Base-by-base conservation (phyloP, 2,329 filamentous ascomycete genomes). In the Hymenoscyphus albidus region DNA sequence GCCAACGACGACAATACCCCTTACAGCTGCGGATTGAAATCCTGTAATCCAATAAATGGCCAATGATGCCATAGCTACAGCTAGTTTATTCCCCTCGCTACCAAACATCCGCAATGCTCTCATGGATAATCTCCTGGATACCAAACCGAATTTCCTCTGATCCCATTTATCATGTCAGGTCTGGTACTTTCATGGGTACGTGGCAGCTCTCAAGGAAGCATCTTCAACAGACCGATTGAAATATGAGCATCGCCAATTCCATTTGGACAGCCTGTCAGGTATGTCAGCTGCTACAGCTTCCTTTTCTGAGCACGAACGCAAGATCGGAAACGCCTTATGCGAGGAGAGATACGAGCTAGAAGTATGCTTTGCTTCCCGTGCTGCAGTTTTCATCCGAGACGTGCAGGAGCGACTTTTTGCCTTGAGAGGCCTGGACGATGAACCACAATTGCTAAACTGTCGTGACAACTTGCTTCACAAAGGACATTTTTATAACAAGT, bases 241-340 rank as follows among this genome's bases (percentile, higher is more conserved):
- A 61, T 65, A 65, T 35, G 65, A 67, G 38, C 63, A 67, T 59
- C 62, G 59, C 16, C 65, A 67, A 63, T 67, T 40, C 54, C 62
- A 67, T 55, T 65, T 51, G 31, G 65, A 67, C 38, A 54, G 16
- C 4, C 35, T 67, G n/a, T 64, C 63, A 55, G 65, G 63, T 58
- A 67, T 67, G 65, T 35, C 56, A 18, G 51, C 56, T 18, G 56
- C 44, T 12, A 48, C 42, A 6, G 32, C 62, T 18, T 59, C 63
- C 44, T 67, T 67, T 32, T 35, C 55, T 16, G 31, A 55, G 18
- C 65, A 67, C 61, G 44, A 67, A 65, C 57, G 56, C 2, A 2
- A 27, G 48, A 65, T 67, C 55, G 56, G 65, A 5, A 60, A 67
- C 18, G 42, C 42, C n/a, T 48, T 48, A 16, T 16, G n/a, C 9